phyloP scores from a whole-genome alignment of 306 rosid species.

The Medicago arabica region DNA sequence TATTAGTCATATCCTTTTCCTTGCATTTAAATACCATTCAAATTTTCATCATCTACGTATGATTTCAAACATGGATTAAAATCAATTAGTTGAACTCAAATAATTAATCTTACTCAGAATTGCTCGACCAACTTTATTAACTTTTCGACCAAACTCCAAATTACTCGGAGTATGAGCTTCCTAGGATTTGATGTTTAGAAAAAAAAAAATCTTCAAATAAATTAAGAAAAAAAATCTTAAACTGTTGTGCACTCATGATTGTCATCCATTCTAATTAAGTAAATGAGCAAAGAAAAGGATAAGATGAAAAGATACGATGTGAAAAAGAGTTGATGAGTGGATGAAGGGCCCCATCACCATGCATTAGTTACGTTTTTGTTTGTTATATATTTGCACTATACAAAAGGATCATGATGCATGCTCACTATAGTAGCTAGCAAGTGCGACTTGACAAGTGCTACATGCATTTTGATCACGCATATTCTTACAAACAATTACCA shows the following conservation, averaged over 20 bases:
- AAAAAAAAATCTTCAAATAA: too few relatives aligned
- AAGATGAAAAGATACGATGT: conserved; percentile 39
- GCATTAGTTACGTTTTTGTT: conserved; percentile 43
- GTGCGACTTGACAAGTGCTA: conserved; percentile 36
- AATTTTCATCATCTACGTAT: conserved; percentile 25
- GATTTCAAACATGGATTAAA: too few relatives aligned
- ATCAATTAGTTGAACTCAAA: too few relatives aligned
- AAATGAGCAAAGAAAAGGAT: conserved; percentile 35
- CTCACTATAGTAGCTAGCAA: conserved; percentile 10
- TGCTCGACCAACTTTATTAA: too few relatives aligned
- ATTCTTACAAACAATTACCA: background rate
- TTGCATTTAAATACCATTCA: conserved; percentile 18
- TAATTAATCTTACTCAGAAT: too few relatives aligned
- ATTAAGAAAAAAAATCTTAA: background rate
- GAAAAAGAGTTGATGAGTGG: conserved; percentile 24
- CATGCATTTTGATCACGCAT: background rate
- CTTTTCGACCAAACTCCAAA: too few relatives aligned
- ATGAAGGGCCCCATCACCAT: conserved; percentile 50
- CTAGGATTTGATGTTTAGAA: too few relatives aligned
- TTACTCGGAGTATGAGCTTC: too few relatives aligned
- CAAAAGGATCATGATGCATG: conserved; percentile 26
- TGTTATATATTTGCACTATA: conserved; percentile 18
- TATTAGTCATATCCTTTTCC: conserved; percentile 14
- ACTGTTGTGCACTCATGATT: conserved; percentile 24
- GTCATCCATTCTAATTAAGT: conserved; percentile 36